These are phyloP conservation scores for Pythium phragmiticola DNA, from an alignment of 352 stramenopile genomes.

Conservation along the genomic window DNA sequence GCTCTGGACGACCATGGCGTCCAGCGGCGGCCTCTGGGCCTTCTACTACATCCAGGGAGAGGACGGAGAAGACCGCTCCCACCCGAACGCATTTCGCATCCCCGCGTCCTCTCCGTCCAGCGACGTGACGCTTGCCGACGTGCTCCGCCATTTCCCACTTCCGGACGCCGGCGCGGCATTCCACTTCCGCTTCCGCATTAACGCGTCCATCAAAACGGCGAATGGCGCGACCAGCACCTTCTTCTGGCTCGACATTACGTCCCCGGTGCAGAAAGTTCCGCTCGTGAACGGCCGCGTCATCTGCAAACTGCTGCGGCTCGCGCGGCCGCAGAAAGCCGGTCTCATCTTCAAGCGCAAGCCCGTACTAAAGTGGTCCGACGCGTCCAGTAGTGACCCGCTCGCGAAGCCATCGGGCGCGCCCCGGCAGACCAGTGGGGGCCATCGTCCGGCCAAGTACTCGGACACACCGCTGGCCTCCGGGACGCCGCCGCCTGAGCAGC, in stretches of 20 bases:
- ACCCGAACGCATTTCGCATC: constrained; percentile 81
- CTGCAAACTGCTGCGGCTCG: constrained; percentile 77
- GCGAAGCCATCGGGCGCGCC: constrained; percentile 14
- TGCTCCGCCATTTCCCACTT: constrained; percentile 68
- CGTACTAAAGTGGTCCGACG: constrained; percentile 54
- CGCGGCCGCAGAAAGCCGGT: constrained; percentile 48
- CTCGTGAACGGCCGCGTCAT: constrained; percentile 76
- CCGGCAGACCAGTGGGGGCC: constrained; percentile 30
- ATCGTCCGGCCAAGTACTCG: constrained; percentile 66
- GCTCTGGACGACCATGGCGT: constrained; percentile 18
- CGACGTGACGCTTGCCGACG: constrained; percentile 71
- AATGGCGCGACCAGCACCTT: constrained; percentile 55
- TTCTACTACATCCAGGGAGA: constrained; percentile 90
- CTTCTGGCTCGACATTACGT: constrained; percentile 75
- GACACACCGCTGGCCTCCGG: constrained; percentile 31
- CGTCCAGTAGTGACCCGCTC: constrained; percentile 3
- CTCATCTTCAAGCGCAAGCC: constrained; percentile 76
- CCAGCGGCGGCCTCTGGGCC: constrained; percentile 52
- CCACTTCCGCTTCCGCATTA: constrained; percentile 88
- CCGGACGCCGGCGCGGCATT: constrained; percentile 38
- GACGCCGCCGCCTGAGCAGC: constrained; percentile 8
- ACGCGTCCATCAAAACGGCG: constrained; percentile 35
- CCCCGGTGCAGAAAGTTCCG: constrained; percentile 61
- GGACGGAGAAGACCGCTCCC: constrained; percentile 78
- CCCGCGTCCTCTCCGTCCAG: constrained; percentile 28